Evolutionary conservation across 2,329 filamentous ascomycete genomes (phyloP).

Genomic region (Scedosporium boydii): DNA sequence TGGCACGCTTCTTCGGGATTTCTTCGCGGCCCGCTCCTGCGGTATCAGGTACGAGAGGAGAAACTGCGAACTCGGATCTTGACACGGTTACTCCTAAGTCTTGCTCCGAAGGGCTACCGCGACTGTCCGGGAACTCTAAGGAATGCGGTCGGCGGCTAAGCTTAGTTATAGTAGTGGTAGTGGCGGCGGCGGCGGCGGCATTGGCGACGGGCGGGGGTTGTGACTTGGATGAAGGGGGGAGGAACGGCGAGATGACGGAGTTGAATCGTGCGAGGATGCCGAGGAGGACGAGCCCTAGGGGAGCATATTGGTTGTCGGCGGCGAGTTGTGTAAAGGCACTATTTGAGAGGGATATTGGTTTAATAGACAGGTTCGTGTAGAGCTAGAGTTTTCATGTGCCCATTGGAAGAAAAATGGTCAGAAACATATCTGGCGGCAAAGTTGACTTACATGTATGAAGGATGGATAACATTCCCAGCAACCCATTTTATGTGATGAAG

Average conservation of each 20-base stretch:
- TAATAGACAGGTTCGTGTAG: background rate
- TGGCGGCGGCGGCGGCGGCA: background rate
- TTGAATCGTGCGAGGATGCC: slow-evolving; percentile 52
- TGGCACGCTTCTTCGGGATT: background rate
- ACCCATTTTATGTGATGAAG: slow-evolving; percentile 19
- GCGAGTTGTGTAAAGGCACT: slow-evolving; percentile 60
- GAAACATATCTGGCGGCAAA: too few relatives aligned
- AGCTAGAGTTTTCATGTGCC: background rate
- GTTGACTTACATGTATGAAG: slow-evolving; percentile 24
- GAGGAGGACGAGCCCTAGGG: slow-evolving; percentile 60
- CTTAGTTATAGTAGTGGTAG: background rate
- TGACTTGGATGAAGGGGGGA: slow-evolving; percentile 11
- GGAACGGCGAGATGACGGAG: slow-evolving; percentile 28
- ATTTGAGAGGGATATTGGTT: slow-evolving; percentile 2
- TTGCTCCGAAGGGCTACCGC: background rate
- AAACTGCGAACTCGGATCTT: background rate
- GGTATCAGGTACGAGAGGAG: background rate
- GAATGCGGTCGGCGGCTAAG: background rate
- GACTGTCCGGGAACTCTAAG: background rate
- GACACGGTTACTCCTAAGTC: slow-evolving; percentile 18
- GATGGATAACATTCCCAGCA: slow-evolving; percentile 19
- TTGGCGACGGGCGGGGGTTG: background rate
- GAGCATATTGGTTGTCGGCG: slow-evolving; percentile 63
- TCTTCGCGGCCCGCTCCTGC: background rate
- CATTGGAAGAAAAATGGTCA: background rate